Evolutionary conservation across 176 grass and related monocot genomes (phyloP).

Genomic region (Musa schizocarpa): DNA sequence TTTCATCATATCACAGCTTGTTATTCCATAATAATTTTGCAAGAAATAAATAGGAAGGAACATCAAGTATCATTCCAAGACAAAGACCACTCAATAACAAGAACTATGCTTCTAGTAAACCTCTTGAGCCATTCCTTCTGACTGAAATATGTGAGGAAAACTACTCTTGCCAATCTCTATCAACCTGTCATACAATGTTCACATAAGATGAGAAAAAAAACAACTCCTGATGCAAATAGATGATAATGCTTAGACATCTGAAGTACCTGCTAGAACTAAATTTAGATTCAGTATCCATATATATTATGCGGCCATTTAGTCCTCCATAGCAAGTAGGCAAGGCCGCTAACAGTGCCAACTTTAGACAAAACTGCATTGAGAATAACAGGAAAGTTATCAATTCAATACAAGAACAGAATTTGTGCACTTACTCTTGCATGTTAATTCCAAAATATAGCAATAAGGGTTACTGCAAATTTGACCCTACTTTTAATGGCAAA

Average conservation of each 20-base stretch:
- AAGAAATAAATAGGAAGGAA: neutral
- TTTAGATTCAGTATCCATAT: constrained; percentile 90
- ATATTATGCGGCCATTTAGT: constrained; percentile 63
- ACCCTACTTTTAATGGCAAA: neutral
- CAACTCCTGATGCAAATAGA: neutral
- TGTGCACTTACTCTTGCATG: neutral
- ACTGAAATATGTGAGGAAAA: constrained; percentile 82
- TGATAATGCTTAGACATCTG: neutral
- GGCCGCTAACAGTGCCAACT: constrained; percentile 68
- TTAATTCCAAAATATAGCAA: neutral
- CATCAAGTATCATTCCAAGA: neutral
- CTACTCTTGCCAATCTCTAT: constrained; percentile 82
- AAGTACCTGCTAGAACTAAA: constrained; percentile 84
- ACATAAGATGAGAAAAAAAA: constrained; percentile 15
- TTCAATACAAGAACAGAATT: neutral
- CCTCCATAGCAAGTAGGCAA: constrained; percentile 78
- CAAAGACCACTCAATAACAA: constrained; percentile 1
- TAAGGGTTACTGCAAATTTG: neutral
- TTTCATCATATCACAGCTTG: neutral
- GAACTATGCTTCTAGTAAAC: constrained; percentile 19
- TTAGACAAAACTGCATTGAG: constrained; percentile 70
- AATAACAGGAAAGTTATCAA: neutral
- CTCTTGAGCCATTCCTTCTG: constrained; percentile 82
- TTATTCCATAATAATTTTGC: neutral
- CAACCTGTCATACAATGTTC: constrained; percentile 39